phyloP scores from a whole-genome alignment of 2,329 filamentous ascomycete genomes.

The Ascochyta viciae-villosae region DNA sequence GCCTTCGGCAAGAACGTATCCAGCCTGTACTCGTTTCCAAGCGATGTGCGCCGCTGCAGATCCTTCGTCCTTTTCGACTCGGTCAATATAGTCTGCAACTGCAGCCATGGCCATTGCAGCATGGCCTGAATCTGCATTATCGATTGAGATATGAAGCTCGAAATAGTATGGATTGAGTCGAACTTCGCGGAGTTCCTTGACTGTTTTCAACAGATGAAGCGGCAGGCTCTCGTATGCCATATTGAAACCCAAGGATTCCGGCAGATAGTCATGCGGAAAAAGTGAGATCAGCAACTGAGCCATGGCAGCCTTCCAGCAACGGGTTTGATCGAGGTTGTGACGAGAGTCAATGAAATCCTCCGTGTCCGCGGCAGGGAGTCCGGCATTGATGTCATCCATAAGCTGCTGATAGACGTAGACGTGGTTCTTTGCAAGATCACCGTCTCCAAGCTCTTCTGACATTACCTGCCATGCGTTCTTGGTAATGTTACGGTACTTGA shows the following conservation, averaged over 20 bases:
- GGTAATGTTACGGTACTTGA: conserved; percentile 48
- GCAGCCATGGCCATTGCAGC: conserved; percentile 55
- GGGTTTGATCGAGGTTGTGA: conserved; percentile 34
- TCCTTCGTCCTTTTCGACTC: conserved; percentile 34
- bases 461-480: conserved; percentile 58
- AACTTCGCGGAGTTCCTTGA: conserved; percentile 55
- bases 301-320: conserved; percentile 54
- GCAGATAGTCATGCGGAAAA: conserved; percentile 58
- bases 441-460: conserved; percentile 60
- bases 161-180: conserved; percentile 57
- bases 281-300: conserved; percentile 57
- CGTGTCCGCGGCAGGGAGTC: conserved; percentile 42
- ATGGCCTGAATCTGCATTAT: conserved; percentile 59
- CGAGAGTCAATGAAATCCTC: conserved; percentile 39
- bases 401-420: conserved; percentile 48
- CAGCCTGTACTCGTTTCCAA: conserved; percentile 55
- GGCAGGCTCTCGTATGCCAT: conserved; percentile 57
- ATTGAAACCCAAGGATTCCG: conserved; percentile 61
- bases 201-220: conserved; percentile 50
- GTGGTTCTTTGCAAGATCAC: conserved; percentile 56
- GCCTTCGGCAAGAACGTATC: conserved; percentile 50
- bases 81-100: conserved; percentile 49
- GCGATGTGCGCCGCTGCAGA: conserved; percentile 38
- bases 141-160: conserved; percentile 59
- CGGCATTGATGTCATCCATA: conserved; percentile 39